These are phyloP conservation scores for Cephaloascus fragrans DNA, from an alignment of 805 yeast species.

Conservation along the genomic window DNA sequence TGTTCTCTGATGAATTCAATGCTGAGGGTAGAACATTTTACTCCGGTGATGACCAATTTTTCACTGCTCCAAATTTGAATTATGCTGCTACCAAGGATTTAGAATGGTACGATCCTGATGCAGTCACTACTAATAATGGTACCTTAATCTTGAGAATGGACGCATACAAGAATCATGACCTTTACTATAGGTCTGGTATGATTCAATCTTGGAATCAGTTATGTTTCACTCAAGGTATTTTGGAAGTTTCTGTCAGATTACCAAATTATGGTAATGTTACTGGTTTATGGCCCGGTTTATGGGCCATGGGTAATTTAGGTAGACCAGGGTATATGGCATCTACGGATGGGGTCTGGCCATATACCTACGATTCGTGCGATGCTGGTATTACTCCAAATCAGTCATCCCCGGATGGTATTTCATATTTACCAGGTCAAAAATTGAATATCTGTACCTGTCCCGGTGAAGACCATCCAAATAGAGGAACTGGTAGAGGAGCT, in stretches of 20 bases:
- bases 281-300: conserved; percentile 43
- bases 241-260: conserved; percentile 30
- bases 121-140: conserved; percentile 30
- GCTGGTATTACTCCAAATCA: conserved; percentile 42
- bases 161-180: conserved; percentile 28
- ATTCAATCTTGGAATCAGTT: conserved; percentile 37
- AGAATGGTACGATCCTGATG: conserved; percentile 46
- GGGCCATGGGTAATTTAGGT: conserved; percentile 40
- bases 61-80: conserved; percentile 31
- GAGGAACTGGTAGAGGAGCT: conserved; percentile 40
- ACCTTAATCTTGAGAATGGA: conserved; percentile 28
- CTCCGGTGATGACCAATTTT: conserved; percentile 38
- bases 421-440: conserved; percentile 35
- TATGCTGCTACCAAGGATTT: conserved; percentile 39
- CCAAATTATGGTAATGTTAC: conserved; percentile 31
- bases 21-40: conserved; percentile 39
- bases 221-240: conserved; percentile 33
- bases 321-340: conserved; percentile 38
- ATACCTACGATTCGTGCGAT: conserved; percentile 36
- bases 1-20: conserved; percentile 39
- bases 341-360: conserved; percentile 44
- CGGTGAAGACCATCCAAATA: conserved; percentile 36
- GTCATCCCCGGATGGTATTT: conserved; percentile 36
- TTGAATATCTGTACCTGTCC: conserved; percentile 33
- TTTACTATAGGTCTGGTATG: conserved; percentile 38